Evolutionary conservation across 2,329 filamentous ascomycete genomes (phyloP).

Genomic region (Magnaporthales sp.): DNA sequence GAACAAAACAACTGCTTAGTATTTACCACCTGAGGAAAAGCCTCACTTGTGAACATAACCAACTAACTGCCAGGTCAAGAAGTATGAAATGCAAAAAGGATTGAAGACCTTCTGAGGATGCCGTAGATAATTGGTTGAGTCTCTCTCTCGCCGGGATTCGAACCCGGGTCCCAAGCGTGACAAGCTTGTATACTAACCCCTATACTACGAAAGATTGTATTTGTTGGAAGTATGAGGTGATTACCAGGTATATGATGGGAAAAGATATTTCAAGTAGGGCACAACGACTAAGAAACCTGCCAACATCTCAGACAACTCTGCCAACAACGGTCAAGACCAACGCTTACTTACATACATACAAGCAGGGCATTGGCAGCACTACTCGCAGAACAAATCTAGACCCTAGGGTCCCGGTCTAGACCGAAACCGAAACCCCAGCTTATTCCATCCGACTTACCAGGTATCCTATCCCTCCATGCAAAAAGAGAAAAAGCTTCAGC

Average conservation of each 20-base stretch:
- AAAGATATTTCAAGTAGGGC: neutral
- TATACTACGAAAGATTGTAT: neutral
- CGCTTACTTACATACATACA: neutral
- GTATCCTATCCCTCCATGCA: neutral
- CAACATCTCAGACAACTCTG: neutral
- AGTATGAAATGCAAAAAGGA: too few species aligned
- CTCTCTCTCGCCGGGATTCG: neutral
- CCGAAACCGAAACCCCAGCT: neutral
- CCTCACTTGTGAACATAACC: too few species aligned
- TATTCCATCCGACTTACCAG: neutral
- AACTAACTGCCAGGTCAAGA: neutral
- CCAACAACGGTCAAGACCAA: neutral
- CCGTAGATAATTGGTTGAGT: neutral
- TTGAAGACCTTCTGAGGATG: neutral
- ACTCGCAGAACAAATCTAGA: neutral
- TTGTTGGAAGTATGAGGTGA: neutral
- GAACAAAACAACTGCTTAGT: too few species aligned
- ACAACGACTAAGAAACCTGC: too few species aligned
- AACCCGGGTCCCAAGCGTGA: slow-evolving; percentile 1
- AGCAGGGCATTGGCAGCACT: neutral
- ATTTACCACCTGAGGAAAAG: too few species aligned
- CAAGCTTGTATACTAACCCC: slow-evolving; percentile 1
- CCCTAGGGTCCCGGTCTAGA: neutral
- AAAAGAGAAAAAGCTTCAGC: neutral
- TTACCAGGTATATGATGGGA: neutral